Base-by-base conservation (phyloP, 192 early-diverging fungal species). In the Entomortierella lignicola region DNA sequence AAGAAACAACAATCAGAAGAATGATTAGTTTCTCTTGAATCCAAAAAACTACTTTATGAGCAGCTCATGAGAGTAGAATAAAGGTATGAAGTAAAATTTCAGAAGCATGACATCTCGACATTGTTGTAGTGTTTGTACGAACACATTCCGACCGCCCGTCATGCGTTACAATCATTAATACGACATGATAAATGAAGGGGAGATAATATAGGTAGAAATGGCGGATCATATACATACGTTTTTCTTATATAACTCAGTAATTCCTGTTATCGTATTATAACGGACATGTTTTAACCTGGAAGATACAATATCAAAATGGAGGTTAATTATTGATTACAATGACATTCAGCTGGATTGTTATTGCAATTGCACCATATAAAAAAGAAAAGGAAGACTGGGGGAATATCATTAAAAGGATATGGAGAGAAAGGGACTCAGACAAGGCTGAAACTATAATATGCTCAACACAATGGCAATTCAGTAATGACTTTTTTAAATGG, bases 91-190 rank as follows among this genome's bases (percentile, higher is more conserved):
- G 41, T 52, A 26, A 54, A 52, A 79, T 79, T 79, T 79, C 75
- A 79, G 75, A 79, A 60, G 75, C 75, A 79, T 79, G 75, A 79
- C 75, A 79, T 79, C 48, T 79, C 75, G 75, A 79, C 75, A 79
- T 79, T 50, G 55, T 65, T 79, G 41, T 34, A 54, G 75, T 79
- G 75, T 66, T 79, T 79, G 75, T 79, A 79, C 75, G 75, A 79
- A 66, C 75, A 79, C 75, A 70, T 79, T 79, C 75, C 75, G 75
- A 79, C 75, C 75, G 75, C 75, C 75, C 75, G 75, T 79, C 75
- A 79, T 79, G 75, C 75, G 63, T 79, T 79, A 69, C 75, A 79
- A 79, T 79, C 75, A 79, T 79, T 79, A 79, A 77, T 52, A 68
- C 8, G 20, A 47, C 20, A 11, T 11, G 15, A 43, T 11, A 62